Percentiles rank a stretch among this genome's conserved stretches.
phyloP scores from a whole-genome alignment of 495 filamentous ascomycete species.

The Xylaria venustula region DNA sequence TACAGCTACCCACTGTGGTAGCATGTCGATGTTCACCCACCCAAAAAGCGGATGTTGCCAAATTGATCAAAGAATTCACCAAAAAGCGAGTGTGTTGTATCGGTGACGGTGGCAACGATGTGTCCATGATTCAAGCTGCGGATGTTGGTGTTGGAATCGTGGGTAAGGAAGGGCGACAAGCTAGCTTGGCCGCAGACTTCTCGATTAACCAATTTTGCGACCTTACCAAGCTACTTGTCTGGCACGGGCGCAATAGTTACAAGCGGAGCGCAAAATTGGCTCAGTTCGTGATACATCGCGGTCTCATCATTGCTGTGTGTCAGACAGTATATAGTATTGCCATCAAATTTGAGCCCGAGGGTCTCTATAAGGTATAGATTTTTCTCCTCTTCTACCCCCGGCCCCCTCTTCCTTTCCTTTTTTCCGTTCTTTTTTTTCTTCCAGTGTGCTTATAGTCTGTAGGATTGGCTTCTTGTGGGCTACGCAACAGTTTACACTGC shows the following conservation, averaged over 20 bases:
- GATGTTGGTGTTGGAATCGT: constrained; percentile 98
- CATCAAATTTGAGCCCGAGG: constrained; percentile 84
- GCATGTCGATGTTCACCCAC: constrained; percentile 97
- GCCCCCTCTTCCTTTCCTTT: too few relatives aligned
- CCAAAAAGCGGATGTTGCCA: constrained; percentile 92
- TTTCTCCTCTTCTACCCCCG: too few relatives aligned
- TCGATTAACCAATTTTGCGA: constrained; percentile 93
- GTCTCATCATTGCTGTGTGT: constrained; percentile 89
- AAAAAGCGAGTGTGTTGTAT: constrained; percentile 95
- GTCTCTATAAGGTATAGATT: constrained; percentile 70
- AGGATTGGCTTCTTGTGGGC: constrained; percentile 95
- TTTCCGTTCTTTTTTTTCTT: not conserved
- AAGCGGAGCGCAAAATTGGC: constrained; percentile 93
- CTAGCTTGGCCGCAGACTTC: constrained; percentile 92
- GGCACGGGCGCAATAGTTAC: constrained; percentile 97
- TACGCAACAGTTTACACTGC: constrained; percentile 98
- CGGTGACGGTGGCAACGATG: constrained; percentile 97
- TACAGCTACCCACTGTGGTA: constrained; percentile 85
- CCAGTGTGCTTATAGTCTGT: constrained; percentile 19
- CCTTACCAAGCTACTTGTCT: constrained; percentile 94
- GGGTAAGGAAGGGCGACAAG: constrained; percentile 95
- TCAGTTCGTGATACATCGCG: constrained; percentile 98
- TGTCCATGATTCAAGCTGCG: constrained; percentile 98
- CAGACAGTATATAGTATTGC: constrained; percentile 98
- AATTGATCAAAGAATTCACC: constrained; percentile 86